Conservation (phyloP, 495 filamentous ascomycete genomes). For the Ramalina peruviana region DNA sequence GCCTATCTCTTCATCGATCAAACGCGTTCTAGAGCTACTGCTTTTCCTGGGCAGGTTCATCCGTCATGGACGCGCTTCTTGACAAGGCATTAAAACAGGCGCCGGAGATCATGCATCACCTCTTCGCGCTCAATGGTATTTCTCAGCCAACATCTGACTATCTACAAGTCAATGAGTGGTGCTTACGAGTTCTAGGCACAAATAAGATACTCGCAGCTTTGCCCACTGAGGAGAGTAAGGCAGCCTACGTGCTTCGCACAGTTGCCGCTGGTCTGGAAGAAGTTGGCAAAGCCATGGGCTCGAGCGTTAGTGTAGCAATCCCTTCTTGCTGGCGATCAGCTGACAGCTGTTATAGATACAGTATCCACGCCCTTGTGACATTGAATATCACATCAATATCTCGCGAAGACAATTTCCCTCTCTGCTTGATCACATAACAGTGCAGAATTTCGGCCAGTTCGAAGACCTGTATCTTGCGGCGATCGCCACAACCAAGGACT, state of each 20-base stretch:
- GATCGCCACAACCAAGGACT: constrained; percentile 14
- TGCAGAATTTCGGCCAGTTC: constrained; percentile 10
- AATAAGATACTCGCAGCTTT: constrained; percentile 2
- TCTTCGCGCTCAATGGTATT: constrained; percentile 16
- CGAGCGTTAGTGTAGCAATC: background rate
- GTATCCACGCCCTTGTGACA: constrained; percentile 8
- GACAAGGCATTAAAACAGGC: background rate
- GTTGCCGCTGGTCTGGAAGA: constrained; percentile 10
- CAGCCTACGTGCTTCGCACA: constrained; percentile 8
- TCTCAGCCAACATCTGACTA: background rate
- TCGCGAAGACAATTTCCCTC: background rate
- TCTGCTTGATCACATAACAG: constrained; percentile 1
- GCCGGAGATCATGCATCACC: constrained; percentile 7
- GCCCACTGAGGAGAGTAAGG: constrained; percentile 9
- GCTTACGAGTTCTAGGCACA: constrained; percentile 4
- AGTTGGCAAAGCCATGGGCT: constrained; percentile 6
- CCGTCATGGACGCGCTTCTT: constrained; percentile 5
- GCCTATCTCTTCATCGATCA: too few species aligned
- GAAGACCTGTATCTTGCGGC: constrained; percentile 16
- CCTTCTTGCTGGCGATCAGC: background rate
- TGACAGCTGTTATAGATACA: background rate
- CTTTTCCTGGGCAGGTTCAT: background rate
- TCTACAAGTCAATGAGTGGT: background rate
- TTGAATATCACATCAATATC: constrained; percentile 9
- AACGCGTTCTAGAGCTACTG: too few species aligned